phyloP scores from a whole-genome alignment of 805 yeast genomes.

The Candida pseudofarinosa region DNA sequence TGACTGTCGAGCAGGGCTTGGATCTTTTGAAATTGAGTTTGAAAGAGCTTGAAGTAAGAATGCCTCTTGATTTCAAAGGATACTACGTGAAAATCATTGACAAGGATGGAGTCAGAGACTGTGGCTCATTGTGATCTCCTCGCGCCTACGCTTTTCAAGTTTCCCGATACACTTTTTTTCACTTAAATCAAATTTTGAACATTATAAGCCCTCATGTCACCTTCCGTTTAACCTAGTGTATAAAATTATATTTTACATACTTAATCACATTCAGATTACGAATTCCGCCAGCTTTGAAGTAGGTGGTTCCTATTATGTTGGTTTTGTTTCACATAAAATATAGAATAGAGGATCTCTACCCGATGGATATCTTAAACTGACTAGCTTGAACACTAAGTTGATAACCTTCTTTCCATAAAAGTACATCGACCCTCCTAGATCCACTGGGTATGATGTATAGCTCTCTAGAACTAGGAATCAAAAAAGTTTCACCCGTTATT shows the following conservation, averaged over 20 bases:
- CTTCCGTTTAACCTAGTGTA: neutral
- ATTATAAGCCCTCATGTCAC: neutral
- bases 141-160: neutral
- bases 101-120: constrained; percentile 51
- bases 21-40: constrained; percentile 68
- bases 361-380: too few species aligned
- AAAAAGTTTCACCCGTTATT: too few species aligned
- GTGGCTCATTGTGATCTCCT: constrained; percentile 7
- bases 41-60: constrained; percentile 73
- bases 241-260: too few species aligned
- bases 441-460: too few species aligned
- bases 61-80: constrained; percentile 95
- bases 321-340: too few species aligned
- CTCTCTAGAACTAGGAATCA: too few species aligned
- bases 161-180: neutral
- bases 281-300: neutral
- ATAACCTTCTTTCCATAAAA: too few species aligned
- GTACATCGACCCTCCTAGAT: too few species aligned
- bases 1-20: constrained; percentile 75
- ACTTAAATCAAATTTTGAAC: neutral
- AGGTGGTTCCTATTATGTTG: too few species aligned
- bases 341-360: too few species aligned
- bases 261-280: too few species aligned
- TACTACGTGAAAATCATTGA: constrained; percentile 63
- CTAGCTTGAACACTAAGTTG: too few species aligned